These are phyloP conservation scores for Porcisia hertigi DNA, from an alignment of 208 protist genomes.

Conservation along the genomic window DNA sequence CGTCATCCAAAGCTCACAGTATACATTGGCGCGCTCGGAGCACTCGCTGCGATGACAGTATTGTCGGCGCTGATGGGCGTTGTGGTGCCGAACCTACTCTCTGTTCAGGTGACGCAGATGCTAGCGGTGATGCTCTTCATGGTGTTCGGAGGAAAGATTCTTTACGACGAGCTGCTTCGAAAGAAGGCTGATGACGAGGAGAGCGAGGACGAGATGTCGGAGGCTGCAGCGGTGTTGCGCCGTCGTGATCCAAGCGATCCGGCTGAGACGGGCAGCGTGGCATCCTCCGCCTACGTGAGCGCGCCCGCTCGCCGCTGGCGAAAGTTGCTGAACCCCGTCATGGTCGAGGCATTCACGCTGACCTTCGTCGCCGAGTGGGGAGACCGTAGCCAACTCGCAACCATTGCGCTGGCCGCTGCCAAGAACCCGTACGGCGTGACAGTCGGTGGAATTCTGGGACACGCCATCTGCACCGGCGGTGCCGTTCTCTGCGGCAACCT, in stretches of 20 bases:
- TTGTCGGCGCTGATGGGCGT: conserved; percentile 89
- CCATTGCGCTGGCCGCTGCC: conserved; percentile 91
- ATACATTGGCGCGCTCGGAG: conserved; percentile 83
- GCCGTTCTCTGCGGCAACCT: conserved; percentile 92
- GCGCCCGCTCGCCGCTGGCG: conserved; percentile 51
- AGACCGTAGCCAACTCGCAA: conserved; percentile 96
- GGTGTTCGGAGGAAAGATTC: conserved; percentile 87
- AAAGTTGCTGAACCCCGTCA: conserved; percentile 61
- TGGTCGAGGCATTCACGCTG: conserved; percentile 93
- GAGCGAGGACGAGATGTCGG: conserved; percentile 89
- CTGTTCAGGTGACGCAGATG: conserved; percentile 85
- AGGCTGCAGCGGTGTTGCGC: conserved; percentile 79
- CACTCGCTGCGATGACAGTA: conserved; percentile 94
- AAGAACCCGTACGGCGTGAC: conserved; percentile 95
- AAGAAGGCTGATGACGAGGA: conserved; percentile 53
- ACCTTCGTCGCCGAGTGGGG: conserved; percentile 98
- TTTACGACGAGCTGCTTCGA: conserved; percentile 81
- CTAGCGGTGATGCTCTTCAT: conserved; percentile 89
- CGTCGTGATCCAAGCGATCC: conserved; percentile 72
- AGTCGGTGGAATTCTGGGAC: conserved; percentile 91
- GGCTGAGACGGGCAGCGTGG: conserved; percentile 57
- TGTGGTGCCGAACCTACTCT: conserved; percentile 82
- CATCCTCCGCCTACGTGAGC: conserved; percentile 42
- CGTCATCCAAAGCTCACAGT: conserved; percentile 80
- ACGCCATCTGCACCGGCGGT: conserved; percentile 93